Percentiles rank a stretch among this genome's conserved stretches.
These are phyloP conservation scores for Leptomonas pyrrhocoris DNA, from an alignment of 208 protist genomes.

Conservation along the genomic window DNA sequence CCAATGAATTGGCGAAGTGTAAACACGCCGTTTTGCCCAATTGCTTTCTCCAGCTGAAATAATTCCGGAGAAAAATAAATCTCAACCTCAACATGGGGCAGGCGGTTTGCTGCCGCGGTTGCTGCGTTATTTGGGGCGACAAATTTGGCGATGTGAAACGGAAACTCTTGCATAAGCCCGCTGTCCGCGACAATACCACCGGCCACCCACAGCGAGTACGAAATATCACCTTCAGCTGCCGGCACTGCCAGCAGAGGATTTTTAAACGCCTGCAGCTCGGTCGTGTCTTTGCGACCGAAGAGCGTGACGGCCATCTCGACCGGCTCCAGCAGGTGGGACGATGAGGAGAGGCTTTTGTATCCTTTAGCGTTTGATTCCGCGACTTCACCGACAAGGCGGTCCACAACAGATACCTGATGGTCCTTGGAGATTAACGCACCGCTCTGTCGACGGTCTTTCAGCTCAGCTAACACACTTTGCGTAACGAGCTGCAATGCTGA, in stretches of 20 bases:
- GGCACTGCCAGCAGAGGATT: constrained; percentile 60
- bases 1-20: constrained; percentile 79
- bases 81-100: constrained; percentile 71
- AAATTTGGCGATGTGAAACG: constrained; percentile 85
- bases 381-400: constrained; percentile 64
- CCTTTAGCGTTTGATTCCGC: constrained; percentile 65
- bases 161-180: constrained; percentile 67
- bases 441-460: constrained; percentile 54
- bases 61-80: constrained; percentile 88
- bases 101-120: constrained; percentile 15
- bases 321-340: constrained; percentile 78
- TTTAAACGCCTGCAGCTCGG: constrained; percentile 65
- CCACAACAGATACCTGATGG: constrained; percentile 53
- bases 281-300: constrained; percentile 60
- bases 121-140: constrained; percentile 19
- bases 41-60: constrained; percentile 59
- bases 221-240: constrained; percentile 68
- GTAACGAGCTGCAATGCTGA: constrained; percentile 52
- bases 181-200: constrained; percentile 71
- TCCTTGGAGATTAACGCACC: constrained; percentile 58
- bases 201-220: constrained; percentile 83
- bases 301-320: constrained; percentile 65
- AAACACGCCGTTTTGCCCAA: constrained; percentile 66
- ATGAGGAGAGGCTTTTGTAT: constrained; percentile 83
- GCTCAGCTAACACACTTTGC: constrained; percentile 54